Conservation (phyloP, 192 early-diverging fungal genomes). For the Podila verticillata region DNA sequence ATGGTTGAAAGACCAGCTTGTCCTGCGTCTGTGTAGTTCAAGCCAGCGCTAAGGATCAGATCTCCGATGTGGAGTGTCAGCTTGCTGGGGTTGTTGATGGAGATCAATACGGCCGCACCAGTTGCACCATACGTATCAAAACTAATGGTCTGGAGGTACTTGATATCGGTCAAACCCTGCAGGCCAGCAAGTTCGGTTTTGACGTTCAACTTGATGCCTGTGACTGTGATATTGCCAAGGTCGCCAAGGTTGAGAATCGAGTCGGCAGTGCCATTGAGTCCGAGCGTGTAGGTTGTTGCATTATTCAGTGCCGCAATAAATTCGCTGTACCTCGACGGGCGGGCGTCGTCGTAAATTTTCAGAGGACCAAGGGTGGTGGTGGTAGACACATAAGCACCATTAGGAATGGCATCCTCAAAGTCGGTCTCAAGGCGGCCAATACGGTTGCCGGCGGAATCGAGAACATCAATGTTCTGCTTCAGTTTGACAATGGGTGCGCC, state of each 20-base stretch:
- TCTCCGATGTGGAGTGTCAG: conserved; percentile 25
- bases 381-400: conserved; percentile 53
- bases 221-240: conserved; percentile 53
- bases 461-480: conserved; percentile 54
- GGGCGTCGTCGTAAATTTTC: not conserved
- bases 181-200: conserved; percentile 37
- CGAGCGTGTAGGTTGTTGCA: conserved; percentile 33
- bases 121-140: too few relatives aligned
- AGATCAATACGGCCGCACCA: not conserved
- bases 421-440: conserved; percentile 22
- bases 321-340: conserved; percentile 53
- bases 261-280: conserved; percentile 54
- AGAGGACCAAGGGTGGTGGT: conserved; percentile 43
- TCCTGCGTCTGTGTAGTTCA: conserved; percentile 9
- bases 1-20: conserved; percentile 52
- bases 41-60: conserved; percentile 4
- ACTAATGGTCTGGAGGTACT: too few relatives aligned
- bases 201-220: conserved; percentile 51
- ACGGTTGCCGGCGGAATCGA: conserved; percentile 6
- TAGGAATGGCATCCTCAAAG: conserved; percentile 18
- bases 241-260: conserved; percentile 42
- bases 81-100: conserved; percentile 48
- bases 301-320: conserved; percentile 56
- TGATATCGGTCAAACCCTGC: conserved; percentile 21
- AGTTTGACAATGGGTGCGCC: conserved; percentile 57